A percentile compares a stretch with the other conserved stretches of the same genome.
Evolutionary conservation across 2,329 filamentous ascomycete species (phyloP).

Genomic region (Cordyceps javanica): DNA sequence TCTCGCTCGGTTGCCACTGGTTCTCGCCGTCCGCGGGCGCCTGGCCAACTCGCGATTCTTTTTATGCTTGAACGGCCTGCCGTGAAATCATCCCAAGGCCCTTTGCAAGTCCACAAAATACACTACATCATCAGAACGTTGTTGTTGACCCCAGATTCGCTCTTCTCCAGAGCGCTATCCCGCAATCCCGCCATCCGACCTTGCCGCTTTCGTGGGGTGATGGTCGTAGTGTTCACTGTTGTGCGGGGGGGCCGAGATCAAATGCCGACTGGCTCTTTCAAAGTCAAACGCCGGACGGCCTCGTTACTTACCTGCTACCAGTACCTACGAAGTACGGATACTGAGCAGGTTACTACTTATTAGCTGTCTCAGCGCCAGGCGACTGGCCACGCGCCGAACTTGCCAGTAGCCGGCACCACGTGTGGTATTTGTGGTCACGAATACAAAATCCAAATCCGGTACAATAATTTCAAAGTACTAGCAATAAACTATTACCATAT

Average conservation of each 20-base stretch:
- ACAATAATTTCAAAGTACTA: neutral
- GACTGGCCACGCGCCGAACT: too few relatives aligned
- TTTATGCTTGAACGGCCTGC: neutral
- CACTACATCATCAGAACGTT: neutral
- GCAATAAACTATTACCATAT: neutral
- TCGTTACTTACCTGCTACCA: too few relatives aligned
- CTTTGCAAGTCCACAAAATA: neutral
- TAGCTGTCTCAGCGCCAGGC: neutral
- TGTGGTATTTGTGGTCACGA: neutral
- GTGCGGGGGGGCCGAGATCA: slow-evolving; percentile 3
- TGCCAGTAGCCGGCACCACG: slow-evolving; percentile 2
- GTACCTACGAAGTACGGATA: too few relatives aligned
- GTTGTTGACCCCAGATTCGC: neutral
- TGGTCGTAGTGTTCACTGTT: neutral
- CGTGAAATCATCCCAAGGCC: neutral
- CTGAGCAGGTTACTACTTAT: too few relatives aligned
- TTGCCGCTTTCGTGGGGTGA: slow-evolving; percentile 7
- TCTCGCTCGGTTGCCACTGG: too few relatives aligned
- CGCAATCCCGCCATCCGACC: neutral
- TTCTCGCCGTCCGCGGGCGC: neutral
- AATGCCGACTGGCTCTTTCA: neutral
- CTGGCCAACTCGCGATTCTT: neutral
- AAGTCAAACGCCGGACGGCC: slow-evolving; percentile 2
- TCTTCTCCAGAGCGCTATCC: neutral
- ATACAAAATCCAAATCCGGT: neutral